phyloP scores from a whole-genome alignment of 768 basidiomycete genomes.

The Xanthoconium purpureum region DNA sequence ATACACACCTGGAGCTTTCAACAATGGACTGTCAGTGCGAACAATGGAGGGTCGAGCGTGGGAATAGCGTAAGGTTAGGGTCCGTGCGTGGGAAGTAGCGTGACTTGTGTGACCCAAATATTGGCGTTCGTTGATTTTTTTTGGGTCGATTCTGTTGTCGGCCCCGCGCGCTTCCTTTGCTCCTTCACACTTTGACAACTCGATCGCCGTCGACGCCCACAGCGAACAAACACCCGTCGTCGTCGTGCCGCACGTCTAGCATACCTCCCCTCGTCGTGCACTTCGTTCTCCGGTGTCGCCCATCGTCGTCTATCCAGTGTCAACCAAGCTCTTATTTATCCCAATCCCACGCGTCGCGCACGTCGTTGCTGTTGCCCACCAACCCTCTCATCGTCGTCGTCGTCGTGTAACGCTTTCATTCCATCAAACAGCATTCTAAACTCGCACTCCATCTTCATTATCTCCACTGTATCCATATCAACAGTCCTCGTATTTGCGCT shows the following conservation, averaged over 20 bases:
- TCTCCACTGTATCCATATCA: constrained; percentile 44
- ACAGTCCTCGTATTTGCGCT: constrained; percentile 35
- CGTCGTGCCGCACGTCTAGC: constrained; percentile 37
- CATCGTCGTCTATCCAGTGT: constrained; percentile 22
- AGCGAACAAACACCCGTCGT: constrained; percentile 41
- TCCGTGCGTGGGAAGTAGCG: constrained; percentile 42
- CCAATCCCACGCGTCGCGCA: constrained; percentile 46
- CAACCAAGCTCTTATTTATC: constrained; percentile 33
- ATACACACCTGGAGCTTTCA: background rate
- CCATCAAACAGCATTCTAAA: constrained; percentile 30
- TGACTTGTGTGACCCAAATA: constrained; percentile 37
- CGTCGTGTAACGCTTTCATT: constrained; percentile 28
- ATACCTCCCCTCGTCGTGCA: constrained; percentile 17
- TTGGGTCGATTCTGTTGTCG: constrained; percentile 39
- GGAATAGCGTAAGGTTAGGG: constrained; percentile 39
- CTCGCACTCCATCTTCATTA: constrained; percentile 21
- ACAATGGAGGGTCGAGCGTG: constrained; percentile 31
- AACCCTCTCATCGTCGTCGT: constrained; percentile 20
- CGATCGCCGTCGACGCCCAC: constrained; percentile 48
- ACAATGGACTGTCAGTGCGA: constrained; percentile 1
- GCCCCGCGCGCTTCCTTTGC: constrained; percentile 45
- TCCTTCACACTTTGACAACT: constrained; percentile 43
- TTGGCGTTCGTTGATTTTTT: constrained; percentile 41
- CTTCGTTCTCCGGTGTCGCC: constrained; percentile 20
- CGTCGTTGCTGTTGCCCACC: constrained; percentile 33